Base-by-base conservation (phyloP, 2,329 filamentous ascomycete species). In the Colletotrichum karsti region DNA sequence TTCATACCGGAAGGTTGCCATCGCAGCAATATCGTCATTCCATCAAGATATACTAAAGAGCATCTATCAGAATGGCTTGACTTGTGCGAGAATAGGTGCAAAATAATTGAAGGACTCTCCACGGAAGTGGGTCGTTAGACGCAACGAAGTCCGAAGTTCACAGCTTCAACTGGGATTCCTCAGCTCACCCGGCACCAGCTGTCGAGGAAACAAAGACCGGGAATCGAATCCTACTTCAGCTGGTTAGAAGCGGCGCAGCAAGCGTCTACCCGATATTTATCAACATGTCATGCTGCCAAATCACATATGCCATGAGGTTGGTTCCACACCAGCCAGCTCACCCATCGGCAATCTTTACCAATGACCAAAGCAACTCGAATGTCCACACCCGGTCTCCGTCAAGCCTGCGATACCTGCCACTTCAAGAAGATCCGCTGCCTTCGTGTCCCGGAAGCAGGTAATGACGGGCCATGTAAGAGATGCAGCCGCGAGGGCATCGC, bases 361-460 rank as follows among this genome's bases (percentile, higher is more conserved):
- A 55, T 56, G 59, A 46, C 15, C 50, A 26, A 30, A 46, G n/a
- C 46, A 44, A 37, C 20, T 24, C 41, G 42, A 58, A 8, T 28
- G 5, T 24, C 41, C 3, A 13, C 22, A 4, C 55, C 39, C 10
- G 48, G 48, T n/a, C 62, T 62, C 37, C 39, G 63, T 22, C 63
- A 56, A 48, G 57, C 57, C 12, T 67, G 63, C 57, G 63, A 67
- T 48, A 35, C 57, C n/a, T 67, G 57, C 57, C 63, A 62, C 12
- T 61, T 30, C 13, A 62, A 56, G 33, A 67, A 67, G 51, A 35
- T 67, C 30, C 57, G 57, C 8, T 67, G 57, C n/a, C 50, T 56
- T 6, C 35, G 58, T 24, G 50, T 9, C 5, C 30, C 50, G 13
- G 48, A 4, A 2, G 33, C 22, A 9, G 42, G 35, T 9, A 9